Conservation (phyloP, 2,329 filamentous ascomycete species). For the Remersonia thermophila region DNA sequence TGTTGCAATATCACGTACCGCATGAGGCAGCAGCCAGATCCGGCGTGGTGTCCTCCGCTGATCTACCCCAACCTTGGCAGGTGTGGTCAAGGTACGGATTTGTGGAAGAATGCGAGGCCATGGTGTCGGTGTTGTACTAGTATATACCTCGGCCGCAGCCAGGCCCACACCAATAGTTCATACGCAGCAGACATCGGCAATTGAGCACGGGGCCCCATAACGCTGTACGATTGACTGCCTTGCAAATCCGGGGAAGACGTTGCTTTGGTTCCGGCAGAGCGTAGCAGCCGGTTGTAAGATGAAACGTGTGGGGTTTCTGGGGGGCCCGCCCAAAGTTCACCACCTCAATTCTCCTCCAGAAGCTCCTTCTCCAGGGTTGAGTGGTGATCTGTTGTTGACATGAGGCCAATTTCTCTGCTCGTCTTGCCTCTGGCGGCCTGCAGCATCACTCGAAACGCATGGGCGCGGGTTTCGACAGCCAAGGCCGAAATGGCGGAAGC, state of each 20-base stretch:
- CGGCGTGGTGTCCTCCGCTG: not conserved
- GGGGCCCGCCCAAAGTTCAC: too few species aligned
- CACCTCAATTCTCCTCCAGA: not conserved
- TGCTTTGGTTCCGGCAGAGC: not conserved
- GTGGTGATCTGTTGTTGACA: constrained; percentile 30
- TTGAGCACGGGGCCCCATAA: too few species aligned
- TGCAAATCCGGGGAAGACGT: not conserved
- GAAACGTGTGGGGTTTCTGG: too few species aligned
- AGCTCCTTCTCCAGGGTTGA: constrained; percentile 25
- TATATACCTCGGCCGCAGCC: not conserved
- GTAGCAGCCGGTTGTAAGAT: too few species aligned
- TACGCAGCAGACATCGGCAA: constrained; percentile 9
- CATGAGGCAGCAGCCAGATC: not conserved
- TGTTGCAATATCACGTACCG: constrained; percentile 6
- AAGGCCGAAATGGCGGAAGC: constrained; percentile 19
- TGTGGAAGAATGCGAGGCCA: constrained; percentile 9
- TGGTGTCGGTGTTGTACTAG: constrained; percentile 1
- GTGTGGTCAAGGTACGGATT: constrained; percentile 6
- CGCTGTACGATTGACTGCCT: too few species aligned
- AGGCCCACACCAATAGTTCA: not conserved
- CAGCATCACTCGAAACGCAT: constrained; percentile 21
- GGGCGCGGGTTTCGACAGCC: constrained; percentile 19
- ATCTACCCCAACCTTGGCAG: constrained; percentile 4
- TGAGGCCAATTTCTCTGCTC: constrained; percentile 20
- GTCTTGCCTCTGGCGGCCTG: constrained; percentile 16